Base-by-base conservation (phyloP, 2,329 filamentous ascomycete genomes). In the Fusarium goolgardi region DNA sequence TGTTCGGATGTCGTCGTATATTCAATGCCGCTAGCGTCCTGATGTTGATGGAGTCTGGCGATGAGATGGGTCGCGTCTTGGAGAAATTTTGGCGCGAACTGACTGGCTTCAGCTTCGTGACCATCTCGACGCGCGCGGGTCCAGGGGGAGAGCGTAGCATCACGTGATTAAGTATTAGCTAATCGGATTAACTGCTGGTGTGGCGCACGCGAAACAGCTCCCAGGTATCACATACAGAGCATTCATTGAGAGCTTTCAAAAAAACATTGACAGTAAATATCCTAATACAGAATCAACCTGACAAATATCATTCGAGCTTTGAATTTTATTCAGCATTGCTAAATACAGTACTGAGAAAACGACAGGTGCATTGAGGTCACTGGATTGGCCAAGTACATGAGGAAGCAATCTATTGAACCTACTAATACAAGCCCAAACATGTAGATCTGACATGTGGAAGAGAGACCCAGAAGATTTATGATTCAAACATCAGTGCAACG, bases 11-110 rank as follows among this genome's bases (percentile, higher is more conserved):
- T 55, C 47, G 66, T 64, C 51, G 59, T 39, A 25, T 15, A 55
- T 62, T 69, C 54, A 63, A 72, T 71, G 49, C 45, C 63, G 55
- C 57, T 70, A 68, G 70, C 55, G 65, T 70, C 55, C 67, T 69
- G 72, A 72, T 75, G 66, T 67, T 63, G 73, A 73, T 74, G 66
- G 69, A 73, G 69, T 69, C 55, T 62, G 44, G 34, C 62, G 52
- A 64, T 65, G 66, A 70, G 54, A 74, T 74, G 67, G 65, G 70
- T 72, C 72, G 75, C 75, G 76, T 78, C 62, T 73, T 75, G 73
- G 75, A 75, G 76, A 78, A 79, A 78, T 78, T 78, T 79, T 78
- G 77, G 78, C 76, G 78, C 77, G 78, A 64, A 64, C 37, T 59
- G 60, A 76, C 72, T 65, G 70, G 63, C 61, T 55, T 63, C 58